phyloP scores from a whole-genome alignment of 306 rosid species.

The Trichosanthes cucumerina region DNA sequence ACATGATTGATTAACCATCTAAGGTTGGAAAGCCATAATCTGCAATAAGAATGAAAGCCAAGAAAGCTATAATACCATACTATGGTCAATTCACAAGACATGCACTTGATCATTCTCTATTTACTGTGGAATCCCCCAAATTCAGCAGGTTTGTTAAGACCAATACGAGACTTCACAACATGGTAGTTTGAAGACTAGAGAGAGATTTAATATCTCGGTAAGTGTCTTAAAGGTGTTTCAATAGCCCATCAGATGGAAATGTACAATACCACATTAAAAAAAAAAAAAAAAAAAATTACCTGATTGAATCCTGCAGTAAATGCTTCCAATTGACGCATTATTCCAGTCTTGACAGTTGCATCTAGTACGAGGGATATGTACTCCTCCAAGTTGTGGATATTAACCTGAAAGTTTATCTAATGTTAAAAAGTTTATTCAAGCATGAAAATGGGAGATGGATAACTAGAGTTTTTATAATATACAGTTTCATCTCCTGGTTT shows the following conservation, averaged over 20 bases:
- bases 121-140: background rate
- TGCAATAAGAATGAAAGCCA: background rate
- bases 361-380: slow-evolving; percentile 75
- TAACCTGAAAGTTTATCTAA: slow-evolving; percentile 43
- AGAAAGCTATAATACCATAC: background rate
- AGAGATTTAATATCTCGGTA: background rate
- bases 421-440: background rate
- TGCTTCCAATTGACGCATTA: slow-evolving; percentile 75
- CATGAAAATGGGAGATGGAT: background rate
- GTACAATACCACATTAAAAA: background rate
- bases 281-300: slow-evolving; percentile 26
- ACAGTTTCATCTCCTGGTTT: slow-evolving; percentile 80
- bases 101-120: background rate
- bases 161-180: background rate
- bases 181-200: background rate
- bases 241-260: background rate
- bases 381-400: slow-evolving; percentile 78
- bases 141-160: background rate
- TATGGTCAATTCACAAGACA: background rate
- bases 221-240: background rate
- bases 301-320: slow-evolving; percentile 94
- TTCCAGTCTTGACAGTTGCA: slow-evolving; percentile 86
- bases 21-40: background rate
- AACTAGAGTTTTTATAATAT: slow-evolving; percentile 10
- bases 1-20: background rate